phyloP scores from a whole-genome alignment of 2,329 filamentous ascomycete genomes.

The Diaporthe capsici region DNA sequence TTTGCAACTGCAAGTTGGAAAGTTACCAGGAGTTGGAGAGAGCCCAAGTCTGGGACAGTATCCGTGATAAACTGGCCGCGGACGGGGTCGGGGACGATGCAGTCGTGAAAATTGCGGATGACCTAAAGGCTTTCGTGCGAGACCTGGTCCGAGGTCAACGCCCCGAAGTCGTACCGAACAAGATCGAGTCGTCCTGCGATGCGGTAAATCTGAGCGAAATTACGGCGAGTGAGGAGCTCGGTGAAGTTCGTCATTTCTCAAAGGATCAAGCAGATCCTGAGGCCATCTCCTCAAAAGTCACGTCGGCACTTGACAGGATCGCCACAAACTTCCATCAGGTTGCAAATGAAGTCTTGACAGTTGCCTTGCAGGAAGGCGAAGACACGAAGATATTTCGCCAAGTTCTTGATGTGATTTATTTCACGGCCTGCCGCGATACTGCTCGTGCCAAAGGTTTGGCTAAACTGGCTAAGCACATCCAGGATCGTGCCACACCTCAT shows the following conservation, averaged over 20 bases:
- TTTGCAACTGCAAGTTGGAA: neutral
- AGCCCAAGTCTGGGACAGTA: neutral
- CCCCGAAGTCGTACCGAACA: neutral
- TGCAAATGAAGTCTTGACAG: neutral
- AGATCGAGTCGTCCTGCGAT: neutral
- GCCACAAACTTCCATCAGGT: neutral
- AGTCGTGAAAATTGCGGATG: neutral
- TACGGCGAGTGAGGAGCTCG: neutral
- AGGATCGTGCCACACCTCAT: neutral
- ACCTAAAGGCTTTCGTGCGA: neutral
- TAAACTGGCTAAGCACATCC: neutral
- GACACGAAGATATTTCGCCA: neutral
- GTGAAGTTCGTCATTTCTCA: too few relatives aligned
- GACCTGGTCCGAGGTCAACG: neutral
- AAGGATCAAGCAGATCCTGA: neutral
- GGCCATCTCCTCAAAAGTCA: neutral
- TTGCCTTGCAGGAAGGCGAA: neutral
- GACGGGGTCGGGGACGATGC: slow-evolving; percentile 9
- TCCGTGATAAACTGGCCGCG: neutral
- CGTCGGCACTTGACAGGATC: neutral
- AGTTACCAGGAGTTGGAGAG: neutral
- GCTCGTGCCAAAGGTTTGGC: neutral
- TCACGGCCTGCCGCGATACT: neutral
- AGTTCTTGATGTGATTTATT: neutral
- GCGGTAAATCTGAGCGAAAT: neutral